phyloP scores from a whole-genome alignment of 768 basidiomycete species.

The Naganishia vaughanmartiniae region DNA sequence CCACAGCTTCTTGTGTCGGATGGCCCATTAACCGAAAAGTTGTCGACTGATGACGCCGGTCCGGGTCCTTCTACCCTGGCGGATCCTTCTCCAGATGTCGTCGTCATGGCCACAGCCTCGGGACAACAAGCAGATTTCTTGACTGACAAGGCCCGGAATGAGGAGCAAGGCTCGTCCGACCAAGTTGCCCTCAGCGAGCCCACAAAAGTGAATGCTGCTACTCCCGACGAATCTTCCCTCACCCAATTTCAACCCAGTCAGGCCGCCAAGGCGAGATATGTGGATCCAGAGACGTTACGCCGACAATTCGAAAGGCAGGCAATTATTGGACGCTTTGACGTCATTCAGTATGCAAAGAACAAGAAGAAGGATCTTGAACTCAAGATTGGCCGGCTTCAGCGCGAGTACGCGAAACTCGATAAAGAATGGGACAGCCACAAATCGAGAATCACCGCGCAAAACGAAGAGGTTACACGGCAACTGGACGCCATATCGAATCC shows the following conservation, averaged over 20 bases:
- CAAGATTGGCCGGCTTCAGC: background rate
- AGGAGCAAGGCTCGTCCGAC: background rate
- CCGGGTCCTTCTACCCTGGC: background rate
- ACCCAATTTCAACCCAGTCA: background rate
- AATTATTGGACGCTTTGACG: background rate
- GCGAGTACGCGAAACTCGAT: constrained; percentile 10
- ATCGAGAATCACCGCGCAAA: constrained; percentile 7
- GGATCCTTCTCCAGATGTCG: background rate
- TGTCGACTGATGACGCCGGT: background rate
- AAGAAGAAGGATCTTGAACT: background rate
- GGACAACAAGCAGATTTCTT: background rate
- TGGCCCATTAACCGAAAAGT: background rate
- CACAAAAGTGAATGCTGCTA: background rate
- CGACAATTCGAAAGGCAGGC: constrained; percentile 6
- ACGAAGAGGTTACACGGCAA: constrained; percentile 15
- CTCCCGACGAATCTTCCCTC: background rate
- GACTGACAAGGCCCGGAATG: background rate
- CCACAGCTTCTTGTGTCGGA: background rate
- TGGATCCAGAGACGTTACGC: background rate
- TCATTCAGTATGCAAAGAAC: background rate
- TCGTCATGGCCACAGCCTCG: background rate
- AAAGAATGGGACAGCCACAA: constrained; percentile 17
- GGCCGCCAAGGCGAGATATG: constrained; percentile 2
- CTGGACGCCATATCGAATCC: constrained; percentile 21
- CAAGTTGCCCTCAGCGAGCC: background rate